Evolutionary conservation across 2,329 filamentous ascomycete genomes (phyloP).

Genomic region (Tolypocladium cylindrosporum): DNA sequence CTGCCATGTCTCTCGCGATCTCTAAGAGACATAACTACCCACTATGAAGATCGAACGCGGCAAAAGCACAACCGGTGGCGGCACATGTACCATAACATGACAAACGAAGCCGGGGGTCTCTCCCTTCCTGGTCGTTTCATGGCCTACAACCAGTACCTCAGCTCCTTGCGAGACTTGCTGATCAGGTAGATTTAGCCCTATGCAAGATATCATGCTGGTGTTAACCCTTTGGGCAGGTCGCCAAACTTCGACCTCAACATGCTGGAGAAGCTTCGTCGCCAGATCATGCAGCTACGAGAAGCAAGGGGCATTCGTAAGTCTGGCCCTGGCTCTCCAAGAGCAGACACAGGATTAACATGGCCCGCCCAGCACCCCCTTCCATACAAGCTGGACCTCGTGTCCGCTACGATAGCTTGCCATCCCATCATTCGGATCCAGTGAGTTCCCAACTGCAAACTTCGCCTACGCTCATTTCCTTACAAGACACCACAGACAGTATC

Average conservation of each 20-base stretch:
- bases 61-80: conserved; percentile 43
- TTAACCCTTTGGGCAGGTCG: conserved; percentile 19
- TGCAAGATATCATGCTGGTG: background rate
- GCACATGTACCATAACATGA: conserved; percentile 47
- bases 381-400: conserved; percentile 22
- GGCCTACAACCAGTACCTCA: conserved; percentile 46
- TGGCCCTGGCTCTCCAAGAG: background rate
- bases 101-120: conserved; percentile 39
- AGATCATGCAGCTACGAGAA: conserved; percentile 41
- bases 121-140: conserved; percentile 42
- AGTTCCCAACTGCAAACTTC: conserved; percentile 4
- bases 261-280: conserved; percentile 37
- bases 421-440: conserved; percentile 11
- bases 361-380: conserved; percentile 17
- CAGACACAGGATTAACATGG: background rate
- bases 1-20: conserved; percentile 45
- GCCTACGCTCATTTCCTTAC: conserved; percentile 1
- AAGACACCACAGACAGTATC: conserved; percentile 32
- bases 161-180: conserved; percentile 38
- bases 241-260: conserved; percentile 45
- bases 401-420: conserved; percentile 18
- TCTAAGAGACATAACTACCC: conserved; percentile 40
- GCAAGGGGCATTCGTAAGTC: conserved; percentile 41
- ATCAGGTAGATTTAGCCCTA: conserved; percentile 29
- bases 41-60: conserved; percentile 39